Percentiles rank a stretch among this genome's conserved stretches.
Conservation (phyloP, 2,329 filamentous ascomycete species). For the Verticillium nubilum region DNA sequence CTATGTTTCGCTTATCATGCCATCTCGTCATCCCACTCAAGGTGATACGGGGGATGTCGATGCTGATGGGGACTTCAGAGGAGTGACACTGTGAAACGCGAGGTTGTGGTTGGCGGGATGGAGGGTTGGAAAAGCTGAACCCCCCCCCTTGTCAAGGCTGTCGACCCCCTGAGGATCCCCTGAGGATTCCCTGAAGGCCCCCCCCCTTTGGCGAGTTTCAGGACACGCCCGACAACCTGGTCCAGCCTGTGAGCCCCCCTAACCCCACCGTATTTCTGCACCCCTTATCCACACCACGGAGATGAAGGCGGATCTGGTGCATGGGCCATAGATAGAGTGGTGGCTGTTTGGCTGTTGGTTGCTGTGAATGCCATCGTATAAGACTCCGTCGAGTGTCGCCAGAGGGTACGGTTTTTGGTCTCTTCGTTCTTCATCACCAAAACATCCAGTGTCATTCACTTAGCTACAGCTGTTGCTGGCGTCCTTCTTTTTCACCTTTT, state of each 20-base stretch:
- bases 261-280: background rate
- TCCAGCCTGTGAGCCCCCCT: background rate
- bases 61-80: background rate
- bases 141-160: background rate
- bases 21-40: background rate
- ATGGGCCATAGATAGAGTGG: background rate
- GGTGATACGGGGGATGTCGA: background rate
- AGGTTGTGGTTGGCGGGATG: background rate
- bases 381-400: background rate
- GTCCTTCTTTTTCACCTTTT: background rate
- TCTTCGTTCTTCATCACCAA: background rate
- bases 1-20: background rate
- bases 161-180: background rate
- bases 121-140: background rate
- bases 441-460: background rate
- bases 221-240: background rate
- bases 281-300: background rate
- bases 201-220: background rate
- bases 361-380: background rate
- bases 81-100: background rate
- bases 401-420: background rate
- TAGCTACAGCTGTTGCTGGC: constrained; percentile 2
- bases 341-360: background rate
- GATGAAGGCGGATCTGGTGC: background rate
- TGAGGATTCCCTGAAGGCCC: background rate